Evolutionary conservation across 345 rosid genomes (phyloP).

Genomic region (Eucalyptus victrix): DNA sequence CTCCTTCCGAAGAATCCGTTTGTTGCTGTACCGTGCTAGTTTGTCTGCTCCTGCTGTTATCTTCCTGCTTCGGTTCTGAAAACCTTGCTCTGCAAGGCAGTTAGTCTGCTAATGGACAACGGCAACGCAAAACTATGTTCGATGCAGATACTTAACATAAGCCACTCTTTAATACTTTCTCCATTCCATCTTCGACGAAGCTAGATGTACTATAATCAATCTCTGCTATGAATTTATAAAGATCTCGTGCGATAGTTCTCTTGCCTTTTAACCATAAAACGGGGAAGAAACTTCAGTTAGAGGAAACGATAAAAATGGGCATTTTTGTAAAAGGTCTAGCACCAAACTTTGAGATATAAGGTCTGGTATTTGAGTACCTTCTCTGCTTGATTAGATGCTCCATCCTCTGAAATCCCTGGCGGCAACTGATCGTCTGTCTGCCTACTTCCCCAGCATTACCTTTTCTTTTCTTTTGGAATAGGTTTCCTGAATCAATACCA

Average conservation of each 20-base stretch:
- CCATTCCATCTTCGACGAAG: neutral
- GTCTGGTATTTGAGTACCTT: neutral
- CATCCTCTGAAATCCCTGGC: neutral
- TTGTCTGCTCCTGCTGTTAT: neutral
- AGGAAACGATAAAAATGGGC: neutral
- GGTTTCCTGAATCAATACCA: neutral
- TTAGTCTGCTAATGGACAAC: neutral
- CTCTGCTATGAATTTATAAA: neutral
- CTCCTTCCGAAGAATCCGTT: neutral
- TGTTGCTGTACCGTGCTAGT: neutral
- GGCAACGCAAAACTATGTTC: neutral
- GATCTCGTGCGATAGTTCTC: neutral
- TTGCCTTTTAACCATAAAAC: neutral
- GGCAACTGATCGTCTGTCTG: neutral
- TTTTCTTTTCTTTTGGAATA: neutral
- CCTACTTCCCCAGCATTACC: neutral
- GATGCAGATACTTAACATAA: neutral
- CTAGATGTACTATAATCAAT: neutral
- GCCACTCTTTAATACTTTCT: neutral
- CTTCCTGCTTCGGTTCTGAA: neutral
- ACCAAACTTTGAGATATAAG: neutral
- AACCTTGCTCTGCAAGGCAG: neutral
- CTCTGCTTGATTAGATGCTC: constrained; percentile 3
- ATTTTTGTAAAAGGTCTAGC: neutral
- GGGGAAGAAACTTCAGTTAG: neutral